These are phyloP conservation scores for Ganoderma leucocontextum DNA, from an alignment of 1,284 basidiomycete species.

Conservation along the genomic window DNA sequence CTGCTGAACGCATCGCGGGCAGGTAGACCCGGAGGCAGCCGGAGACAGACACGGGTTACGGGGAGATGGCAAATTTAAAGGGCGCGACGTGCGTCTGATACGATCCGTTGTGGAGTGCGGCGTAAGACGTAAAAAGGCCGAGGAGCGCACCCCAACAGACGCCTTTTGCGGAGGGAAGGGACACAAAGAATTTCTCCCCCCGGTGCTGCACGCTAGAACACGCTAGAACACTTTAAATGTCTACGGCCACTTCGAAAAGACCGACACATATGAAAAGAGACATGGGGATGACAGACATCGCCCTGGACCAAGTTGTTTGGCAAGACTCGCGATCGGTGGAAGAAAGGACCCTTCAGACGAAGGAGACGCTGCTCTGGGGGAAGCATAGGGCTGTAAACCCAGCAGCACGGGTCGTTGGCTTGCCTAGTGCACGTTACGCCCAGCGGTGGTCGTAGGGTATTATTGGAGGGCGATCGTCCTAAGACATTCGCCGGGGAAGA, in stretches of 20 bases:
- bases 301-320: background rate
- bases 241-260: background rate
- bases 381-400: background rate
- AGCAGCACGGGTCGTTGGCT: background rate
- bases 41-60: background rate
- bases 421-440: background rate
- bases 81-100: conserved; percentile 18
- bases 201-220: background rate
- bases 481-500: conserved; percentile 17
- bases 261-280: no score
- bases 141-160: background rate
- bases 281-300: no score
- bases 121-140: conserved; percentile 20
- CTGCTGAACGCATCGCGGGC: conserved; percentile 1
- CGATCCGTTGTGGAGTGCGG: conserved; percentile 18
- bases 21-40: background rate
- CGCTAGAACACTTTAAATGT: background rate
- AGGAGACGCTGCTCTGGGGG: background rate
- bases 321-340: background rate
- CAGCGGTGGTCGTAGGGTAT: background rate
- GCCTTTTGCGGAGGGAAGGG: background rate
- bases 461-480: background rate
- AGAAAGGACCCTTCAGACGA: background rate
- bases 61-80: conserved; percentile 2
- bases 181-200: background rate